These are phyloP conservation scores for Aspergillus olivimuriae DNA, from an alignment of 495 filamentous ascomycete genomes.

Conservation along the genomic window DNA sequence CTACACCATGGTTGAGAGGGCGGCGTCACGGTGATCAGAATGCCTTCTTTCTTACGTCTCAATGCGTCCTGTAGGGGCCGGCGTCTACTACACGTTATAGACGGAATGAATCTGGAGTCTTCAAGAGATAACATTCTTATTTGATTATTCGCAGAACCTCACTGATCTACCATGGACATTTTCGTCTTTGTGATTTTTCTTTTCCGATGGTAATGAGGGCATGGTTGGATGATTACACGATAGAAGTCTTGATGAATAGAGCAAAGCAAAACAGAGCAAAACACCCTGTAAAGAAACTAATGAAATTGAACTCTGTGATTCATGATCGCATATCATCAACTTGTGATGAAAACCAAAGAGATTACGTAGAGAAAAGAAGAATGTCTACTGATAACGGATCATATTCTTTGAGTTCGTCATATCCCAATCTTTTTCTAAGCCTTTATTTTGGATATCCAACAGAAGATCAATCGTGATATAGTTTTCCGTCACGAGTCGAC, in stretches of 20 bases:
- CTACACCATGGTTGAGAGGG: too few species aligned
- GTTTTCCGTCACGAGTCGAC: background rate
- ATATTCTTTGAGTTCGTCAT: background rate
- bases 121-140: too few species aligned
- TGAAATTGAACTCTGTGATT: too few species aligned
- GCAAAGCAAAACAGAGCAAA: slow-evolving; percentile 12
- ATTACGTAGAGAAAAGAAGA: too few species aligned
- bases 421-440: slow-evolving; percentile 10
- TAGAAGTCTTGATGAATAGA: slow-evolving; percentile 16
- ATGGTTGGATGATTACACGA: slow-evolving; percentile 20
- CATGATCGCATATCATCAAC: too few species aligned
- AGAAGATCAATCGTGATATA: background rate
- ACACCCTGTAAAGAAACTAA: background rate
- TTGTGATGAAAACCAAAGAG: too few species aligned
- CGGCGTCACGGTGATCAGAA: too few species aligned
- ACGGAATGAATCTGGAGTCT: too few species aligned
- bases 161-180: too few species aligned
- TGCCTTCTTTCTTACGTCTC: too few species aligned
- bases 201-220: slow-evolving; percentile 4
- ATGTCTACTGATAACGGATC: background rate
- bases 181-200: background rate
- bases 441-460: too few species aligned
- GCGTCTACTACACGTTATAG: background rate
- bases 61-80: slow-evolving; percentile 5
- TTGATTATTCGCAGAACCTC: too few species aligned